Evolutionary conservation across 1,284 basidiomycete genomes (phyloP), one percentile per base, ranked within the genome.

Genomic region (Tilletia indica): DNA sequence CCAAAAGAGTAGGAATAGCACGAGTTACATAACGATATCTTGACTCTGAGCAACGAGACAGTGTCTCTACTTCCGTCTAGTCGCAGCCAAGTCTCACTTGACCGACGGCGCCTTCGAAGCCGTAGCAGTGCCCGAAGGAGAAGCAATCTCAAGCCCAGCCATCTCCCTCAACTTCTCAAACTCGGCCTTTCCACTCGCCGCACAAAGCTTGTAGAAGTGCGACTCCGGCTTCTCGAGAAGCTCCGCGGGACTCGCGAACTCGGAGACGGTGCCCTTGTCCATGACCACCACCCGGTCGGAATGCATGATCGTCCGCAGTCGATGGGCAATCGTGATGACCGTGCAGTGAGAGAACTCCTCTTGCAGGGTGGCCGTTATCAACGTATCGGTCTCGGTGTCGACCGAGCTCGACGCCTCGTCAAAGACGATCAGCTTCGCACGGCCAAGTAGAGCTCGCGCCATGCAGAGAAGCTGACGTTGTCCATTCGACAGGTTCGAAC

Each of bases 271-370:
- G 16, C 87, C 87, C 54, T 86, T 82, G 70, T 87, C 86, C 69
- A 88, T 82, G 12, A 88, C 87, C 36, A 88, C 78, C 67, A 88
- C 87, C 73, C 85, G 86, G 75, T 82, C 82, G 70, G 83, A 85
- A 39, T 82, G 81, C 68, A 85, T 83, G 63, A 86, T 80, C 2
- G 85, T 82, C 48, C 81, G 76, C 8, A 86, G 77, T 9, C 84
- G 77, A 71, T 92, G 91, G 0, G 93, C 93, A 75, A 94, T 93
- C 0, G 92, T 94, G 74, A 96, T 88, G 31, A 94, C 89, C 48
- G 93, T 90, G 0, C 91, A 89, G 3, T 88, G 87, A 12, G 87
- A 86, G 82, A 94, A 94, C 77, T 93, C 92, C 76, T 91, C 89
- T 9, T 92, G 88, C 76, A 96, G 92, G 0, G 91, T 91, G 25